A percentile compares a stretch with the other conserved stretches of the same genome.
Evolutionary conservation across 2,329 filamentous ascomycete species (phyloP).

Genomic region (Nemania sp.): DNA sequence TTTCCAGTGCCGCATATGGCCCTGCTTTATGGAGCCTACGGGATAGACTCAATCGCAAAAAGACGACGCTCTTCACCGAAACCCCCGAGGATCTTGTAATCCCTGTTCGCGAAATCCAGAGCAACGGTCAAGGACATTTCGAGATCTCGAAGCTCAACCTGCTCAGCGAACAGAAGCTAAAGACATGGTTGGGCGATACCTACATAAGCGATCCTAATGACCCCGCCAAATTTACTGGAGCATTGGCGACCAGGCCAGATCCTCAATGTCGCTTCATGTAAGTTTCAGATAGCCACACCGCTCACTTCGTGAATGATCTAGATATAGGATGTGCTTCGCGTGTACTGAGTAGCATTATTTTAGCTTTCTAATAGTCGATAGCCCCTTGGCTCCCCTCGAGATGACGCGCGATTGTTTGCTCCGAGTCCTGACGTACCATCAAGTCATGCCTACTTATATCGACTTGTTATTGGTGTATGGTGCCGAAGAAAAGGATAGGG

Average conservation of each 20-base stretch:
- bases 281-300: slow-evolving; percentile 11
- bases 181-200: slow-evolving; percentile 33
- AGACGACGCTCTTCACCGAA: slow-evolving; percentile 26
- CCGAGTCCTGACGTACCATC: slow-evolving; percentile 48
- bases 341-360: neutral
- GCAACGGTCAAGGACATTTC: slow-evolving; percentile 19
- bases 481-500: slow-evolving; percentile 39
- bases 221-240: slow-evolving; percentile 26
- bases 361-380: slow-evolving; percentile 44
- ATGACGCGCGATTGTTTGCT: slow-evolving; percentile 45
- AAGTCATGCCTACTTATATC: slow-evolving; percentile 51
- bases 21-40: slow-evolving; percentile 25
- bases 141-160: slow-evolving; percentile 30
- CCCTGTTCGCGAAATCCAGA: slow-evolving; percentile 28
- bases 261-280: slow-evolving; percentile 49
- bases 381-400: slow-evolving; percentile 39
- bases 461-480: slow-evolving; percentile 47
- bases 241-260: slow-evolving; percentile 32
- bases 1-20: slow-evolving; percentile 27
- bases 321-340: neutral
- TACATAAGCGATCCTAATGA: slow-evolving; percentile 23
- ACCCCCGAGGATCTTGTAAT: slow-evolving; percentile 22
- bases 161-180: slow-evolving; percentile 27
- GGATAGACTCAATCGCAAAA: slow-evolving; percentile 31
- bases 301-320: neutral